Evolutionary conservation across 2,329 filamentous ascomycete genomes (phyloP), one percentile per base, ranked within the genome.

Genomic region (Colletotrichum echinochloae): DNA sequence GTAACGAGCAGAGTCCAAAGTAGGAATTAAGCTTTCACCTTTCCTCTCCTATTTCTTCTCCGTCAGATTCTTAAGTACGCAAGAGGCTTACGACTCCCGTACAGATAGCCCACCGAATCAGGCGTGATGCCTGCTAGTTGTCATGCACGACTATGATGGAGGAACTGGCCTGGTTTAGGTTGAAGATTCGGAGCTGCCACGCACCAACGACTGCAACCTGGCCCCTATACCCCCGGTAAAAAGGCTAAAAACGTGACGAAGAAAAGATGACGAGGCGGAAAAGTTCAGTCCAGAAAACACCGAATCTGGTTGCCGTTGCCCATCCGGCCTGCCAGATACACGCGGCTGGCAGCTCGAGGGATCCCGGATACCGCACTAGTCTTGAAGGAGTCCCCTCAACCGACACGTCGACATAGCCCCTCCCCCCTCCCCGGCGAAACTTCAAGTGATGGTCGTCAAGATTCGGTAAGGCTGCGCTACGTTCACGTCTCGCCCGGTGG

Each of bases 11-110:
- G 30, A 23, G 39, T 37, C 56, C 49, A 26, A 26, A 12, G 33
- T 28, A 49, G 33, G 49, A n/a, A 14, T 56, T 66, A 61, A 60
- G 66, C 63, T 70, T 70, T 66, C 5, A 2, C 18, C 18, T 5
- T 30, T 54, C 26, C 60, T 44, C 20, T 5, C 5, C 56, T 48
- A 41, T 44, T 28, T n/a, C 14, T 5, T 12, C 39, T 20, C 41
- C 12, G 18, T 61, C 44, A 30, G n/a, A 55, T 39, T 16, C 11
- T n/a, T n/a, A 18, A 11, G 14, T 39, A 6, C 18, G 20, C 26
- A 28, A n/a, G 20, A 49, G 51, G 66, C 12, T 57, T 64, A 49
- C 55, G 49, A 46, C 48, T 51, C 37, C 55, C 18, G 28, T 12
- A 18, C 18, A 16, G 8, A n/a, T 18, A n/a, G 5, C 30, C n/a